Conservation (phyloP, 129 eudicot species). For the Dittrichia graveolens region DNA sequence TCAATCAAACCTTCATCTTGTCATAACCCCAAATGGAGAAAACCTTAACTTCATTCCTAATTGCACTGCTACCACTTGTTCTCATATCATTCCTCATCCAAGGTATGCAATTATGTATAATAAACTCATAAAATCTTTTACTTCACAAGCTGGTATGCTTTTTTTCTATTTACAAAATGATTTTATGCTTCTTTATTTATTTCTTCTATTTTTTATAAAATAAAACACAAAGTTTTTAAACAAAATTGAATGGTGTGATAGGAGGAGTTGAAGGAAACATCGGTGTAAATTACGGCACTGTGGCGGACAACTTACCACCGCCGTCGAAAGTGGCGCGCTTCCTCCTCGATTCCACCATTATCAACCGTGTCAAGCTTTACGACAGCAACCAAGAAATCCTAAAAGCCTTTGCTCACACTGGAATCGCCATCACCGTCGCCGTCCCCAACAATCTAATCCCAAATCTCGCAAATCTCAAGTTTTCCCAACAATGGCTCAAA, state of each 20-base stretch:
- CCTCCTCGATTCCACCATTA: conserved; percentile 66
- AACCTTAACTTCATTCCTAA: conserved; percentile 6
- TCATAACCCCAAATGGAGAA: conserved; percentile 31
- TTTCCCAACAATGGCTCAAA: conserved; percentile 73
- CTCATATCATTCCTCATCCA: conserved; percentile 33
- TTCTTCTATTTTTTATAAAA: too few relatives aligned
- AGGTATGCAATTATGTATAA: conserved; percentile 38
- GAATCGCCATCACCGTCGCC: conserved; percentile 64
- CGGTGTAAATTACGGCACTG: conserved; percentile 83
- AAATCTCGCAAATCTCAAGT: conserved; percentile 47
- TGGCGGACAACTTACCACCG: conserved; percentile 83
- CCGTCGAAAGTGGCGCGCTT: conserved; percentile 68
- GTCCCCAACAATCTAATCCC: conserved; percentile 70
- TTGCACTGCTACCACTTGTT: conserved; percentile 28
- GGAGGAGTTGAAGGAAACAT: conserved; percentile 50
- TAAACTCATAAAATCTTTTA: background rate
- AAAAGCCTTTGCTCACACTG: conserved; percentile 72
- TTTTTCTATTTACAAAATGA: too few relatives aligned
- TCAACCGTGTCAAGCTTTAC: conserved; percentile 76
- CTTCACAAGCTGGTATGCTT: too few relatives aligned
- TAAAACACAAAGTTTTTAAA: too few relatives aligned
- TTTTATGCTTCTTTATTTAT: too few relatives aligned
- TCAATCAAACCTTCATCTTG: conserved; percentile 12
- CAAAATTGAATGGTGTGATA: background rate
- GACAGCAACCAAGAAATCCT: conserved; percentile 59